These are phyloP conservation scores for Trypanosoma scelopori DNA, from an alignment of 208 protist genomes.

Conservation along the genomic window DNA sequence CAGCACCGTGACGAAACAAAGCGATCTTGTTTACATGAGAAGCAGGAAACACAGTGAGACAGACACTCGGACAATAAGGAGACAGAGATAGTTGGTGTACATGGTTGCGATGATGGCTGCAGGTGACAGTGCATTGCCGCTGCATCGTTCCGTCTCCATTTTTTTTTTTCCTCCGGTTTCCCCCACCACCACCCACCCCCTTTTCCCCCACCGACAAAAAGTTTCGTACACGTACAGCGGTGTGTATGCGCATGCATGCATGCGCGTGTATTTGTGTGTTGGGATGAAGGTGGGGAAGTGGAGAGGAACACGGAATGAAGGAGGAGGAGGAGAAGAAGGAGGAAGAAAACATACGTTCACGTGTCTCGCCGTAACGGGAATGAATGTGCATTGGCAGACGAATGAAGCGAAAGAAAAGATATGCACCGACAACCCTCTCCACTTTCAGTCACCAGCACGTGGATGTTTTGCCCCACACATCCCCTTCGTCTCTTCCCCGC, in stretches of 20 bases:
- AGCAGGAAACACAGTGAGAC: not conserved
- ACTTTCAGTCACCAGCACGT: not conserved
- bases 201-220: too few relatives aligned
- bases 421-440: not conserved
- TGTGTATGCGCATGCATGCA: not conserved
- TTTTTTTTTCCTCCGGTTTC: too few relatives aligned
- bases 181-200: too few relatives aligned
- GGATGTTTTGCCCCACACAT: too few relatives aligned
- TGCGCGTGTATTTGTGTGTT: not conserved
- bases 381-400: too few relatives aligned
- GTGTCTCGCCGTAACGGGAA: too few relatives aligned
- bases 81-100: not conserved
- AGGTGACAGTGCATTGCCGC: too few relatives aligned
- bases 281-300: not conserved
- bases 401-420: not conserved
- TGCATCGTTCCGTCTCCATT: too few relatives aligned
- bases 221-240: too few relatives aligned
- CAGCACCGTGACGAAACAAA: not conserved
- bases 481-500: not conserved
- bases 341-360: not conserved
- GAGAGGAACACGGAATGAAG: too few relatives aligned
- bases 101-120: too few relatives aligned
- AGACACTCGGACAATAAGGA: not conserved
- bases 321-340: conserved; percentile 3
- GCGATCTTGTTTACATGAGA: conserved; percentile 1